A percentile compares a stretch with the other conserved stretches of the same genome.
Conservation (phyloP, 352 stramenopile genomes). For the Blastocystis hominis region DNA sequence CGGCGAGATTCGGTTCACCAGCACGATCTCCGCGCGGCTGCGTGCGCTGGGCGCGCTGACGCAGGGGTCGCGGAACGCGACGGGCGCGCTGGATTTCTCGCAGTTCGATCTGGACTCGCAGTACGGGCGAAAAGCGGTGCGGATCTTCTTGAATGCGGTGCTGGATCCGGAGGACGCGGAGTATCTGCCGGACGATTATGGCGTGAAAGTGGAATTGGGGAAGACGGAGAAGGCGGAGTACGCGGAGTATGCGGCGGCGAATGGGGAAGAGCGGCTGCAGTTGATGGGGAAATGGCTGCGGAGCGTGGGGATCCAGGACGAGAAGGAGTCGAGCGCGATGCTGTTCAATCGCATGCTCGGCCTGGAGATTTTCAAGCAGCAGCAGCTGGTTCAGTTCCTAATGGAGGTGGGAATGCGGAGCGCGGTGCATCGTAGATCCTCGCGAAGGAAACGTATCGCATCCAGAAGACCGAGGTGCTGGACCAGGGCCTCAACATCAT, state of each 20-base stretch:
- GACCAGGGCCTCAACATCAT: slow-evolving; percentile 33
- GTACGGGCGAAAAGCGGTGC: neutral
- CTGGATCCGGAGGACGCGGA: neutral
- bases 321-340: neutral
- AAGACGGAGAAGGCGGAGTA: neutral
- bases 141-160: neutral
- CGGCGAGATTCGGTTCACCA: slow-evolving; percentile 33
- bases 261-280: neutral
- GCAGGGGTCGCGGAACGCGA: slow-evolving; percentile 38
- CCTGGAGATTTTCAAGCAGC: slow-evolving; percentile 8
- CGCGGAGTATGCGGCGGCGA: neutral
- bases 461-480: slow-evolving; percentile 7
- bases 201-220: neutral
- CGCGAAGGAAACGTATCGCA: slow-evolving; percentile 4
- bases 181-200: neutral
- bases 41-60: slow-evolving; percentile 23
- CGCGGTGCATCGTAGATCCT: neutral
- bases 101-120: slow-evolving; percentile 41
- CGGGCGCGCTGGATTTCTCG: slow-evolving; percentile 23
- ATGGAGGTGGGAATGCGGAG: neutral
- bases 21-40: slow-evolving; percentile 18
- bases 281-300: neutral
- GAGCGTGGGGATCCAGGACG: neutral
- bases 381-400: neutral
- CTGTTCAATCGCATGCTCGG: slow-evolving; percentile 28